Conservation (phyloP, 495 filamentous ascomycete species). For the Aspergillus leporis region DNA sequence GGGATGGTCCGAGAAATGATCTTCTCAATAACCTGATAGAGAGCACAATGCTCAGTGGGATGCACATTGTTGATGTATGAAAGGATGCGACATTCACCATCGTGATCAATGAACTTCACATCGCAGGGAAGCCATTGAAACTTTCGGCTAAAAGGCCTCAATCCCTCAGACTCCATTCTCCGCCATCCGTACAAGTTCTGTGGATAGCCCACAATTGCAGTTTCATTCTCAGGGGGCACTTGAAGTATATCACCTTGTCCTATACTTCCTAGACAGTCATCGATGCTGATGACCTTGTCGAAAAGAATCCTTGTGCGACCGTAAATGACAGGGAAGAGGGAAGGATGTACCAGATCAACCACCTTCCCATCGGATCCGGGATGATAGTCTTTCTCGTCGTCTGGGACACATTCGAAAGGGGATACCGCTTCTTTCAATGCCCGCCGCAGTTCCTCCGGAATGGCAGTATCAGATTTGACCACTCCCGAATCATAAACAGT, state of each 20-base stretch:
- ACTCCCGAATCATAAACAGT: constrained; percentile 31
- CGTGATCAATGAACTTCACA: constrained; percentile 38
- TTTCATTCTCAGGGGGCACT: constrained; percentile 13
- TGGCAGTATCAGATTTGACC: constrained; percentile 38
- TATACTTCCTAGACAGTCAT: constrained; percentile 39
- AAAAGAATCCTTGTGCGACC: constrained; percentile 50
- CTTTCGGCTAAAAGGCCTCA: constrained; percentile 19
- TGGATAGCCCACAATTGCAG: background rate
- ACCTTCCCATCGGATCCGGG: constrained; percentile 55
- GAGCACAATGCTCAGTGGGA: constrained; percentile 40
- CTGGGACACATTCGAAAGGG: constrained; percentile 47
- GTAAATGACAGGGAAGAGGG: constrained; percentile 59
- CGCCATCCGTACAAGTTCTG: constrained; percentile 1
- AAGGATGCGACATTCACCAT: constrained; percentile 29
- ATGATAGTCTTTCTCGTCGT: constrained; percentile 57
- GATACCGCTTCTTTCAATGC: constrained; percentile 24
- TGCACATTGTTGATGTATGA: constrained; percentile 66
- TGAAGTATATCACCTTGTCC: constrained; percentile 40
- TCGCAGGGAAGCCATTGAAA: constrained; percentile 66
- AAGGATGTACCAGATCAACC: constrained; percentile 62
- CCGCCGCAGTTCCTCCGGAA: constrained; percentile 29
- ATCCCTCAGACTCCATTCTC: background rate
- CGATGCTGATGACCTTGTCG: constrained; percentile 34
- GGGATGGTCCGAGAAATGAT: constrained; percentile 51
- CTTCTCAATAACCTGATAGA: constrained; percentile 55